Conservation (phyloP, 495 filamentous ascomycete species). For the Talaromyces adpressus region DNA sequence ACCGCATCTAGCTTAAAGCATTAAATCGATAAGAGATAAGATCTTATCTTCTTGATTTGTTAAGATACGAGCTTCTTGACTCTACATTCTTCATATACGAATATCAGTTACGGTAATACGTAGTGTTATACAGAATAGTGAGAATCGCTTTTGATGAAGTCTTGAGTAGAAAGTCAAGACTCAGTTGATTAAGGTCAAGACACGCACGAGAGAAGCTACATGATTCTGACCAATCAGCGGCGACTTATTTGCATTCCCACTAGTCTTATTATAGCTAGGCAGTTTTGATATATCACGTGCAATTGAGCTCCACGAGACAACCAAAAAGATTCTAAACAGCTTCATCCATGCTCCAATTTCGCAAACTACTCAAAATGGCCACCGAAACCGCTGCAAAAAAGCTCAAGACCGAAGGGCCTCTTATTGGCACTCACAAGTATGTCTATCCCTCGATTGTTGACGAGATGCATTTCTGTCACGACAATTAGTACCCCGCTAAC, state of each 20-base stretch:
- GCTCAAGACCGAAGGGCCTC: conserved; percentile 54
- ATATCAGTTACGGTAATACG: too few relatives aligned
- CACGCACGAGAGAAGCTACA: too few relatives aligned
- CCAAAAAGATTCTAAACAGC: neutral
- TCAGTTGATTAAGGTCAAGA: too few relatives aligned
- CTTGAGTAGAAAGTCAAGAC: too few relatives aligned
- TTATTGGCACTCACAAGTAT: conserved; percentile 85
- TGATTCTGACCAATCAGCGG: neutral
- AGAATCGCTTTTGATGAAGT: too few relatives aligned
- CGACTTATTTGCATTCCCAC: neutral
- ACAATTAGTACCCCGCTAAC: neutral
- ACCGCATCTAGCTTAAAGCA: too few relatives aligned
- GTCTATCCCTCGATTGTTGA: conserved; percentile 8
- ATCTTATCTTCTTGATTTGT: too few relatives aligned
- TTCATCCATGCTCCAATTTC: conserved; percentile 16
- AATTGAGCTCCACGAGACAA: neutral
- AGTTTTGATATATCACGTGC: neutral
- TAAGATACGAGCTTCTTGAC: too few relatives aligned
- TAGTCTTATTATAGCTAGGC: neutral
- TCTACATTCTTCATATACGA: too few relatives aligned
- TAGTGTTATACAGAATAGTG: too few relatives aligned
- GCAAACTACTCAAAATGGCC: conserved; percentile 48
- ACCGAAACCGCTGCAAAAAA: conserved; percentile 60
- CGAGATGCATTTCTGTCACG: neutral
- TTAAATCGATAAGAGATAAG: too few relatives aligned